These are phyloP conservation scores for Martiniozyma asiatica DNA, from an alignment of 1,139 yeast genomes.

Conservation along the genomic window DNA sequence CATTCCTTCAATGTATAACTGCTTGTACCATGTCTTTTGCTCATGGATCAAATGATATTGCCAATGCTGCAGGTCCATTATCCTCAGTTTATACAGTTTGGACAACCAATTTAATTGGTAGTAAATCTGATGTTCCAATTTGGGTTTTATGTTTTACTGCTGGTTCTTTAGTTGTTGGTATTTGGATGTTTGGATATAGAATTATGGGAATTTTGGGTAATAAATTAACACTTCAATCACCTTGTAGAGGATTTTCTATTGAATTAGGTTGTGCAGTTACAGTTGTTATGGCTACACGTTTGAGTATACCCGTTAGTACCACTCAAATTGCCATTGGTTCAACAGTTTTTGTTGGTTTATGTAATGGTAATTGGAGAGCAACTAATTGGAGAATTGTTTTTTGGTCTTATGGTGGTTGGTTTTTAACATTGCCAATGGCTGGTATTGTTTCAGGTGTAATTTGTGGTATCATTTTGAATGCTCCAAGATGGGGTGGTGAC, in stretches of 20 bases:
- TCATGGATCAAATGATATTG: conserved; percentile 72
- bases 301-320: conserved; percentile 62
- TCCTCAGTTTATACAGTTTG: conserved; percentile 55
- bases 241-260: conserved; percentile 69
- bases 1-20: conserved; percentile 60
- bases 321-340: conserved; percentile 79
- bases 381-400: conserved; percentile 72
- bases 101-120: conserved; percentile 36
- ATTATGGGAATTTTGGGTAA: conserved; percentile 66
- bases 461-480: conserved; percentile 53
- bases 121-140: conserved; percentile 50
- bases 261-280: conserved; percentile 75
- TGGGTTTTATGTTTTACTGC: conserved; percentile 69
- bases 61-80: conserved; percentile 71
- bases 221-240: conserved; percentile 65
- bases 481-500: conserved; percentile 34
- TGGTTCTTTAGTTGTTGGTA: conserved; percentile 53
- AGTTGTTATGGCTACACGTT: conserved; percentile 63
- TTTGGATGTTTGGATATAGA: conserved; percentile 64
- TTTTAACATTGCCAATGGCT: conserved; percentile 61
- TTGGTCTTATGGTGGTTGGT: conserved; percentile 67
- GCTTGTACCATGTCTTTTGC: conserved; percentile 77
- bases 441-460: conserved; percentile 61
- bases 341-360: conserved; percentile 62
- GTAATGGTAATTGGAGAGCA: conserved; percentile 51